Percentiles rank a stretch among this genome's conserved stretches.
Evolutionary conservation across 306 rosid species (phyloP).

Genomic region (Inga leiocalycina): DNA sequence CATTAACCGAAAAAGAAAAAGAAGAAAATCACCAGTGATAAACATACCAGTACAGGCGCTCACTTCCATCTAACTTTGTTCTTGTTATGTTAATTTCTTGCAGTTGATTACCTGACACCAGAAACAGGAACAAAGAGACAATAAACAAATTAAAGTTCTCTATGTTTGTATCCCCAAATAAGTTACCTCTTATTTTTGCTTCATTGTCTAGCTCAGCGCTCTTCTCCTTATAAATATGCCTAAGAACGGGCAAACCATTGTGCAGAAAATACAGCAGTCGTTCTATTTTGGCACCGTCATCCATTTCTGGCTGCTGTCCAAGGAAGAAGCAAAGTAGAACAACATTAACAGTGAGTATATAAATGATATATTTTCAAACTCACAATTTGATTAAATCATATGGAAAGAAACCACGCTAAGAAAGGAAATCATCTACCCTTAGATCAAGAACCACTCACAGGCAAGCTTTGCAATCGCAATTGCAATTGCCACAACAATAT

Average conservation of each 20-base stretch:
- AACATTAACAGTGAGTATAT: neutral
- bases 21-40: neutral
- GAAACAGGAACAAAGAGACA: neutral
- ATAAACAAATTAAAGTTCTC: neutral
- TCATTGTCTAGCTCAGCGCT: slow-evolving; percentile 63
- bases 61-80: slow-evolving; percentile 45
- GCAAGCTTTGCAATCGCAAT: slow-evolving; percentile 79
- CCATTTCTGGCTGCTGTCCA: slow-evolving; percentile 37
- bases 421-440: slow-evolving; percentile 34
- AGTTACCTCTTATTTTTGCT: slow-evolving; percentile 53
- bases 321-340: slow-evolving; percentile 13
- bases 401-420: neutral
- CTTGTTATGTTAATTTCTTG: slow-evolving; percentile 56
- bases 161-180: neutral
- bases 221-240: slow-evolving; percentile 62
- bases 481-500: slow-evolving; percentile 57
- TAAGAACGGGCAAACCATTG: slow-evolving; percentile 63
- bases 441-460: slow-evolving; percentile 49
- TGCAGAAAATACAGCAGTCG: slow-evolving; percentile 52
- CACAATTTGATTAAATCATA: neutral
- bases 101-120: slow-evolving; percentile 51
- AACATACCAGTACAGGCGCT: slow-evolving; percentile 72
- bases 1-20: too few species aligned
- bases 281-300: slow-evolving; percentile 46
- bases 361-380: neutral